Evolutionary conservation across 768 basidiomycete genomes (phyloP).

Genomic region (Rickenella mellea): DNA sequence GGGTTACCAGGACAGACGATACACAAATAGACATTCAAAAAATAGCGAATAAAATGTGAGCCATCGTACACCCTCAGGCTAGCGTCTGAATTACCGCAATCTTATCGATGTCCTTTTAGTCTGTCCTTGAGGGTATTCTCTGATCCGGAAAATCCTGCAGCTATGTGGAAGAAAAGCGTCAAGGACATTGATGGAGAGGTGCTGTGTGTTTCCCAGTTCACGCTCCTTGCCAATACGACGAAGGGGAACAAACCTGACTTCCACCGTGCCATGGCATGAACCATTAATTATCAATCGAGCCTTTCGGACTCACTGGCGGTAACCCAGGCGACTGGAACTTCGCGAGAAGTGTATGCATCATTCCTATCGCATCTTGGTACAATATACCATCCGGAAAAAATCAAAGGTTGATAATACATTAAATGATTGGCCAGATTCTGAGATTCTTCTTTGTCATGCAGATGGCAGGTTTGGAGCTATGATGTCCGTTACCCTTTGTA

Average conservation of each 20-base stretch:
- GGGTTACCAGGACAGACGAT: slow-evolving; percentile 54
- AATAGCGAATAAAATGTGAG: slow-evolving; percentile 79
- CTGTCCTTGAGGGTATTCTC: slow-evolving; percentile 68
- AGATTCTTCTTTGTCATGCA: slow-evolving; percentile 20
- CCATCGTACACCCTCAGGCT: slow-evolving; percentile 6
- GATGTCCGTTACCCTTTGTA: slow-evolving; percentile 85
- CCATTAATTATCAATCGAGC: no score
- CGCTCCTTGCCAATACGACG: slow-evolving; percentile 74
- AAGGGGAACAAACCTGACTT: slow-evolving; percentile 93
- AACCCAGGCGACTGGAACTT: slow-evolving; percentile 62
- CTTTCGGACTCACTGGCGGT: no score
- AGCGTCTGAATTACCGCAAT: slow-evolving; percentile 5
- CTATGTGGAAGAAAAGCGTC: slow-evolving; percentile 83
- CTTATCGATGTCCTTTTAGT: slow-evolving; percentile 25
- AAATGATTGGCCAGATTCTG: no score
- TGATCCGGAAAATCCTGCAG: slow-evolving; percentile 38
- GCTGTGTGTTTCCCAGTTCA: slow-evolving; percentile 93
- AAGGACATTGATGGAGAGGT: slow-evolving; percentile 86
- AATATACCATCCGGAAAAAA: slow-evolving; percentile 63
- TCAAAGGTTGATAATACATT: slow-evolving; percentile 52
- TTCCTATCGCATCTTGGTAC: slow-evolving; percentile 63
- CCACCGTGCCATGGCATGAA: slow-evolving; percentile 79
- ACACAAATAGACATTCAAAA: slow-evolving; percentile 59
- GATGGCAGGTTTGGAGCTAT: slow-evolving; percentile 94
- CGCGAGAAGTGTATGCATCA: slow-evolving; percentile 57